These are phyloP conservation scores for Talaromyces sp. DNA, from an alignment of 2,329 filamentous ascomycete genomes.

Conservation along the genomic window DNA sequence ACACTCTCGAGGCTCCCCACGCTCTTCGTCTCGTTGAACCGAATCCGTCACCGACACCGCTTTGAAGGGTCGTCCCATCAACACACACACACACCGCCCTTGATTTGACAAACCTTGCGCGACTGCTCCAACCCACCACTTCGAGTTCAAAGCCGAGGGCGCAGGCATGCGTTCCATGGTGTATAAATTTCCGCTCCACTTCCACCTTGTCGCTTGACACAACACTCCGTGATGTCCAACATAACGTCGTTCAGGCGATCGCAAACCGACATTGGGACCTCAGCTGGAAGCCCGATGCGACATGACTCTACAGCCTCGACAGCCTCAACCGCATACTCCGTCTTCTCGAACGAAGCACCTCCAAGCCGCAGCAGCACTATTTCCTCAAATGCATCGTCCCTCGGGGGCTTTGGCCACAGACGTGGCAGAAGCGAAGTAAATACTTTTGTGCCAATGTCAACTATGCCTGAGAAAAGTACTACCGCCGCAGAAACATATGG, in stretches of 20 bases:
- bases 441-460: conserved; percentile 42
- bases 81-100: neutral
- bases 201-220: conserved; percentile 24
- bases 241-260: conserved; percentile 29
- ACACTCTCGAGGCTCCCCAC: neutral
- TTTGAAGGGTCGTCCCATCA: neutral
- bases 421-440: conserved; percentile 70
- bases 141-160: conserved; percentile 13
- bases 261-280: conserved; percentile 34
- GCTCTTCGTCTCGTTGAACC: neutral
- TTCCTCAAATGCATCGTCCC: conserved; percentile 60
- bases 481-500: conserved; percentile 63
- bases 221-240: conserved; percentile 34
- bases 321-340: conserved; percentile 48
- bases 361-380: conserved; percentile 62
- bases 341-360: conserved; percentile 42
- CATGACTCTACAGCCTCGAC: conserved; percentile 52
- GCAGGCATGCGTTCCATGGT: conserved; percentile 37
- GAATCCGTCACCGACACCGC: neutral
- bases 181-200: conserved; percentile 18
- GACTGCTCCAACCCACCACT: neutral
- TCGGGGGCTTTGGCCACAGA: conserved; percentile 52
- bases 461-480: conserved; percentile 17
- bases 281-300: conserved; percentile 43
- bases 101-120: neutral